These are phyloP conservation scores for Annona squamosa DNA, from an alignment of 164 flowering plant genomes.

Conservation along the genomic window DNA sequence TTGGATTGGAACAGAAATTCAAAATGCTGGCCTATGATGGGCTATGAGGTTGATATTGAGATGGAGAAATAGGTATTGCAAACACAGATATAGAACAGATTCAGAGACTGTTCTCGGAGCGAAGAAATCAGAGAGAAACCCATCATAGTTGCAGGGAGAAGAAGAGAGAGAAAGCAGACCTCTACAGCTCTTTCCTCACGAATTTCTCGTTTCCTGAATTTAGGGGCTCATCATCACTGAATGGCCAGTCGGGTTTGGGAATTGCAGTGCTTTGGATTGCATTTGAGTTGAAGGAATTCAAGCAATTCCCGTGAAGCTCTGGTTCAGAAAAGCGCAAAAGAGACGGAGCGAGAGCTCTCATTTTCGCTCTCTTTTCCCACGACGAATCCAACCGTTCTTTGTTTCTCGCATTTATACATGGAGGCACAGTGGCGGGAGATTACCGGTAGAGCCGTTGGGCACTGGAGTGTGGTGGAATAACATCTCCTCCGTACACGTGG, in stretches of 20 bases:
- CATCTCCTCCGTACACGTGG: not conserved
- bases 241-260: slow-evolving; percentile 18
- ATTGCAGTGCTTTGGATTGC: not conserved
- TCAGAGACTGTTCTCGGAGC: not conserved
- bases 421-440: not conserved
- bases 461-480: not conserved
- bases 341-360: slow-evolving; percentile 3
- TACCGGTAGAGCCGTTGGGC: not conserved
- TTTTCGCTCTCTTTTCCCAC: not conserved
- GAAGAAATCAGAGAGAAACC: slow-evolving; percentile 3
- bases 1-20: slow-evolving; percentile 1
- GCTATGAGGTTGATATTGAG: not conserved
- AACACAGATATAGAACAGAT: not conserved
- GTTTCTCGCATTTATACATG: slow-evolving; percentile 9
- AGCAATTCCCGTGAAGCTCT: slow-evolving; percentile 60
- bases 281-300: slow-evolving; percentile 46
- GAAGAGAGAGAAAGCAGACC: slow-evolving; percentile 3
- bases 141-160: not conserved
- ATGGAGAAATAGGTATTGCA: not conserved
- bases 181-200: not conserved
- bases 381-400: slow-evolving; percentile 6
- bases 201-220: not conserved
- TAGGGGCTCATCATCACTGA: slow-evolving; percentile 7
- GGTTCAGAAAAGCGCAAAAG: slow-evolving; percentile 23
- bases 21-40: not conserved